Conservation (phyloP, 495 filamentous ascomycete genomes). For the Penicillium cinerascens region DNA sequence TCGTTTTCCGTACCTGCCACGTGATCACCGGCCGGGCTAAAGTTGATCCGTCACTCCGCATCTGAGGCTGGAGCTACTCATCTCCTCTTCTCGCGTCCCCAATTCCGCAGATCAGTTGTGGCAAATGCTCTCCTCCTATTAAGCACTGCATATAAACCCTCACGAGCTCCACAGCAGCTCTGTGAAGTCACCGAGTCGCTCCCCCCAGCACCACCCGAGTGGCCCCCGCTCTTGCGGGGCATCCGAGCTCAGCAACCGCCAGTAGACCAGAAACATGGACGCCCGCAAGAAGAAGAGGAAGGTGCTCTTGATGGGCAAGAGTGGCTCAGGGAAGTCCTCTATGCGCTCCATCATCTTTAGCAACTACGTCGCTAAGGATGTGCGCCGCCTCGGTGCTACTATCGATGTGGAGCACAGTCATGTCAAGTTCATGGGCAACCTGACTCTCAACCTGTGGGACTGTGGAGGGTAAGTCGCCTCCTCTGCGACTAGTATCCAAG, state of each 20-base stretch:
- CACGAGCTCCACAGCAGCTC: not conserved
- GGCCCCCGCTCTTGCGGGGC: slow-evolving; percentile 31
- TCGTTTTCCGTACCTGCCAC: slow-evolving; percentile 4
- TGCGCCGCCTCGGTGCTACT: slow-evolving; percentile 88
- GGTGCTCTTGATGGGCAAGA: slow-evolving; percentile 75
- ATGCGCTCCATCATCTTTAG: slow-evolving; percentile 98
- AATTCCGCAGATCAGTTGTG: slow-evolving; percentile 9
- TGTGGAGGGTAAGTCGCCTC: slow-evolving; percentile 71
- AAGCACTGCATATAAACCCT: not conserved
- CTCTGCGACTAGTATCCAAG: not conserved
- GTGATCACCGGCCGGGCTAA: slow-evolving; percentile 16
- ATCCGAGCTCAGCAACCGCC: slow-evolving; percentile 19
- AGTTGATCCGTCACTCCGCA: slow-evolving; percentile 26
- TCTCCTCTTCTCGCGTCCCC: slow-evolving; percentile 7
- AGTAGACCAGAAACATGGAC: slow-evolving; percentile 34
- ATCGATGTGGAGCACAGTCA: slow-evolving; percentile 98
- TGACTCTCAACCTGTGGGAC: slow-evolving; percentile 97
- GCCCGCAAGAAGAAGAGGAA: slow-evolving; percentile 55
- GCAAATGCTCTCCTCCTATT: not conserved
- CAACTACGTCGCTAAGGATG: slow-evolving; percentile 97
- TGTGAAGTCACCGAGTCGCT: slow-evolving; percentile 1
- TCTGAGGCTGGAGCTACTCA: slow-evolving; percentile 20
- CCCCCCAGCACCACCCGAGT: slow-evolving; percentile 12
- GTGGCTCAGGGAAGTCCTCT: slow-evolving; percentile 97
- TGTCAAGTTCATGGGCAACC: slow-evolving; percentile 95